These are phyloP conservation scores for Syncephalastrum contaminatum DNA, from an alignment of 371 early-diverging fungal species.

Conservation along the genomic window DNA sequence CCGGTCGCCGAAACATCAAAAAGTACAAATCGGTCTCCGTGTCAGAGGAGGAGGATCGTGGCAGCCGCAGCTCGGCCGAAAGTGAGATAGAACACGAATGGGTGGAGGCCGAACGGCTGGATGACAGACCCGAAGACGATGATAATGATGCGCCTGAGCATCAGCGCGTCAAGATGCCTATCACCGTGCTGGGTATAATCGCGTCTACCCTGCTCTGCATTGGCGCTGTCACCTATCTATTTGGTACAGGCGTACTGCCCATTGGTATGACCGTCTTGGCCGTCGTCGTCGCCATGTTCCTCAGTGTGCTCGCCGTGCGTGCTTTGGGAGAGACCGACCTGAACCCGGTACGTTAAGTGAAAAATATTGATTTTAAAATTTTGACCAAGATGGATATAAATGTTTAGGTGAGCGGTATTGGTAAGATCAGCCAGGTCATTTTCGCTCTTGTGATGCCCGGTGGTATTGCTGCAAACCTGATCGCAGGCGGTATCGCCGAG, in stretches of 20 bases:
- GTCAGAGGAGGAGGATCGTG: conserved; percentile 1
- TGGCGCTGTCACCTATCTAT: conserved; percentile 57
- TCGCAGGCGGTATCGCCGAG: conserved; percentile 86
- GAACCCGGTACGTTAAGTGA: conserved; percentile 57
- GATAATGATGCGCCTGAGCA: conserved; percentile 46
- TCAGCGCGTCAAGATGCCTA: conserved; percentile 54
- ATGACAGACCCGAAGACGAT: conserved; percentile 14
- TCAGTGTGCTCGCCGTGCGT: conserved; percentile 67
- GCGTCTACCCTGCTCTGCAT: conserved; percentile 61
- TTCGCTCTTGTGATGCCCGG: conserved; percentile 77
- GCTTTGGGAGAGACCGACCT: conserved; percentile 83
- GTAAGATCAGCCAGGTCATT: conserved; percentile 82
- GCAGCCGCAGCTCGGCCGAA: conserved; percentile 3
- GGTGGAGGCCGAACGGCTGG: conserved; percentile 9
- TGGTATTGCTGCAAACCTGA: conserved; percentile 74
- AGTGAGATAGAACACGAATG: conserved; percentile 24
- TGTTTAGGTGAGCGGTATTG: conserved; percentile 66
- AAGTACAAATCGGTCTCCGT: too few species aligned
- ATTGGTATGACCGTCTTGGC: conserved; percentile 54
- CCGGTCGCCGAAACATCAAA: too few species aligned
- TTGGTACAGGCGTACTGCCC: conserved; percentile 50
- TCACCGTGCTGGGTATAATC: conserved; percentile 62
- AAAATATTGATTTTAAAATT: too few species aligned
- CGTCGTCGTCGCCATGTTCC: conserved; percentile 56
- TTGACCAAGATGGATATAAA: neutral